A percentile compares a stretch with the other conserved stretches of the same genome.
Evolutionary conservation across 2,329 filamentous ascomycete genomes (phyloP).

Genomic region (Colletotrichum orbiculare): DNA sequence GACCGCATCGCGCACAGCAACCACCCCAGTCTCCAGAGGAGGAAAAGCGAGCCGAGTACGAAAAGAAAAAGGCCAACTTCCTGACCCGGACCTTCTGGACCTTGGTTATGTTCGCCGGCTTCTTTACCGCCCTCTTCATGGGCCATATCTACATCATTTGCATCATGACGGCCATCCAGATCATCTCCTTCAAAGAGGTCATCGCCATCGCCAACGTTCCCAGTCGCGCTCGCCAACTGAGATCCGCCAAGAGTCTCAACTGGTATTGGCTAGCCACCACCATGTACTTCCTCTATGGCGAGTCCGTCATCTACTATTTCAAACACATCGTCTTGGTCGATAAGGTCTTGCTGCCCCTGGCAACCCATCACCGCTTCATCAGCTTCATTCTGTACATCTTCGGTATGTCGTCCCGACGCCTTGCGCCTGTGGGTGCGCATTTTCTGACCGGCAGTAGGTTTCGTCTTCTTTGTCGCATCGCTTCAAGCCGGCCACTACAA

Average conservation of each 20-base stretch:
- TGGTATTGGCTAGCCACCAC: constrained; percentile 99
- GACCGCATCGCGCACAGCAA: constrained; percentile 42
- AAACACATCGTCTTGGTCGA: constrained; percentile 98
- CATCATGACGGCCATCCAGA: constrained; percentile 92
- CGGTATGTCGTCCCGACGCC: constrained; percentile 66
- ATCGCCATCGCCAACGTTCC: constrained; percentile 97
- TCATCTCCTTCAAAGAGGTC: constrained; percentile 98
- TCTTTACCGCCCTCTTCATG: constrained; percentile 92
- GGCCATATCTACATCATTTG: constrained; percentile 98
- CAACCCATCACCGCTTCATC: constrained; percentile 98
- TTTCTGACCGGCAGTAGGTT: constrained; percentile 69
- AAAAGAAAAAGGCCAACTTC: constrained; percentile 99
- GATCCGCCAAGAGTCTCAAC: constrained; percentile 95
- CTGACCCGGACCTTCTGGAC: constrained; percentile 98
- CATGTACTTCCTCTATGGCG: constrained; percentile 99
- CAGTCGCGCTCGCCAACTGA: constrained; percentile 87
- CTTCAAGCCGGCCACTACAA: constrained; percentile 96
- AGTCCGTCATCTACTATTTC: constrained; percentile 99
- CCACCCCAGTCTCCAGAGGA: constrained; percentile 53
- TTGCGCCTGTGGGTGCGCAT: not conserved
- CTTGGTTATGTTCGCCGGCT: constrained; percentile 93
- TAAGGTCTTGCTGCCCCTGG: constrained; percentile 89
- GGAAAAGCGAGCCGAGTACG: constrained; percentile 74
- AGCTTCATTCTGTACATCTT: constrained; percentile 98
- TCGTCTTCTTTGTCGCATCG: constrained; percentile 97